Conservation (phyloP, 1,284 basidiomycete genomes). For the Crepidotus sp. region DNA sequence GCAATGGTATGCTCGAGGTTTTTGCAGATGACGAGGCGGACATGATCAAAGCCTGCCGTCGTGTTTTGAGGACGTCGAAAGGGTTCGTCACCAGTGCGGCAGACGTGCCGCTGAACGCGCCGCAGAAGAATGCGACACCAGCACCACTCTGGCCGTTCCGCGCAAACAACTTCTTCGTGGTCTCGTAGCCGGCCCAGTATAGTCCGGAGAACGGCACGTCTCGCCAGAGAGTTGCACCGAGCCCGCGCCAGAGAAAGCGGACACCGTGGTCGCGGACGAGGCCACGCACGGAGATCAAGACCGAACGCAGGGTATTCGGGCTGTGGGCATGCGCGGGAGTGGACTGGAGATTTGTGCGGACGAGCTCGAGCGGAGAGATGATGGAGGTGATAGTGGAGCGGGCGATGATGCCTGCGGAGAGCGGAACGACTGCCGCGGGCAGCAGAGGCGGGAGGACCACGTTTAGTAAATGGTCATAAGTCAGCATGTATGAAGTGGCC, state of each 20-base stretch:
- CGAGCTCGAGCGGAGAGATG: slow-evolving; percentile 85
- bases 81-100: slow-evolving; percentile 90
- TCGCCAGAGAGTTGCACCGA: slow-evolving; percentile 89
- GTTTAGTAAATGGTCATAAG: slow-evolving; percentile 84
- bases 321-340: slow-evolving; percentile 59
- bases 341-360: slow-evolving; percentile 91
- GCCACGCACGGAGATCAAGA: slow-evolving; percentile 51
- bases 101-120: slow-evolving; percentile 71
- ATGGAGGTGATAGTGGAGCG: slow-evolving; percentile 75
- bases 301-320: slow-evolving; percentile 68
- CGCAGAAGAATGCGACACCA: slow-evolving; percentile 72
- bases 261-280: slow-evolving; percentile 61
- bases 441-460: slow-evolving; percentile 50
- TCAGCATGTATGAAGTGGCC: slow-evolving; percentile 91
- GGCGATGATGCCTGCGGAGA: slow-evolving; percentile 78
- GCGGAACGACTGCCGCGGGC: slow-evolving; percentile 56
- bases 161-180: slow-evolving; percentile 48
- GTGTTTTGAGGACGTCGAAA: slow-evolving; percentile 94
- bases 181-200: slow-evolving; percentile 80
- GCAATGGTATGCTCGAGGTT: slow-evolving; percentile 50
- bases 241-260: slow-evolving; percentile 78
- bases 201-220: slow-evolving; percentile 96
- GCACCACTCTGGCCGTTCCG: slow-evolving; percentile 53
- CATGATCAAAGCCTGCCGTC: slow-evolving; percentile 73
- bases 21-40: slow-evolving; percentile 32